Base-by-base conservation (phyloP, 1,139 yeast genomes). In the Taiozyma sp. region DNA sequence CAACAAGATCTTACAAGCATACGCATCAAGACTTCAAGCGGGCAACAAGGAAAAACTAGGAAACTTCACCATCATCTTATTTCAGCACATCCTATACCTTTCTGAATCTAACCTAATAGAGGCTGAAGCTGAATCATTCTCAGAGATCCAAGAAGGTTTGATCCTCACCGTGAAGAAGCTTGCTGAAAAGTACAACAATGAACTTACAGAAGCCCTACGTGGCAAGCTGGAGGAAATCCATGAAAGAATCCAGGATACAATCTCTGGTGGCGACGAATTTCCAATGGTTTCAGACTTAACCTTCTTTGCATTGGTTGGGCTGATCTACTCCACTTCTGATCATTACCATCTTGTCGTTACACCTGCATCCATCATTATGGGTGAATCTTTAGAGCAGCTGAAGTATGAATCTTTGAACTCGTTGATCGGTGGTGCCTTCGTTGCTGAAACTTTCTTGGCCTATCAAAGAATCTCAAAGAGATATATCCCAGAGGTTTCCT, bases 311-410 rank as follows among this genome's bases (percentile, higher is more conserved):
- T 63, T 89, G 24, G 75, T 90, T 54, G 97, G 97, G 10, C 72
- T 77, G 50, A 65, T 91, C 11, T 95, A 87, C 63, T 90, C 99
- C 1, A 88, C 97, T 1, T 93, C 99, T 0, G 99, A 95, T 73
- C 95, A 90, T 64, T 93, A 88, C 68, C 98, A 95, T 73, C 75
- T 89, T 56, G 85, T 93, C 19, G 91, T 85, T 5, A 90, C 97
- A 0, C 97, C 98, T 3, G 78, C 95, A 2, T 72, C 81, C 40
- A 77, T 93, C 42, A 68, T 89, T 44, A 81, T 90, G 73, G 80
- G 85, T 49, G 93, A 89, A 66, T 74, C 81, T 26, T 70, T 91
- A 49, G 80, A 85, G 42, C 79, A 77, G 54, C 63, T 76, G 35
- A 71, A 76, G 39, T 64, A 71, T 29, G 65, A 66, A 29, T 60